Evolutionary conservation across 2,329 filamentous ascomycete genomes (phyloP).

Genomic region (Neonectria faginata): DNA sequence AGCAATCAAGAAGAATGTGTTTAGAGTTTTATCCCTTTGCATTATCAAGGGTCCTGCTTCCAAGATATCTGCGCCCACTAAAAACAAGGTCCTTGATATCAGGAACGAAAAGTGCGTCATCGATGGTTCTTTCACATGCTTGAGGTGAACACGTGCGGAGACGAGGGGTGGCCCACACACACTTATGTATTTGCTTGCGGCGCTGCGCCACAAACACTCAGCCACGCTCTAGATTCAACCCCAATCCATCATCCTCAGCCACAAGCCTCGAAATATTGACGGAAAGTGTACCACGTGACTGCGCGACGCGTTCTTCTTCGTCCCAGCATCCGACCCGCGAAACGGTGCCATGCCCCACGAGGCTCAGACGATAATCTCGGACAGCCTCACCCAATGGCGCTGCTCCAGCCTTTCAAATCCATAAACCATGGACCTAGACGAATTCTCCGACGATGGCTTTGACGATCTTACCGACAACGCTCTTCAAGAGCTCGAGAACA

Average conservation of each 20-base stretch:
- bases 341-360: slow-evolving; percentile 25
- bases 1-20: background rate
- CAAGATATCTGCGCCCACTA: background rate
- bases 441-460: slow-evolving; percentile 73
- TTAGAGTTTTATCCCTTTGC: background rate
- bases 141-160: slow-evolving; percentile 6
- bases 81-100: background rate
- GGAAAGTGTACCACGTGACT: slow-evolving; percentile 43
- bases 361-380: slow-evolving; percentile 9
- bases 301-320: slow-evolving; percentile 44
- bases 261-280: slow-evolving; percentile 2
- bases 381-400: slow-evolving; percentile 41
- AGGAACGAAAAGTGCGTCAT: slow-evolving; percentile 9
- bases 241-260: slow-evolving; percentile 21
- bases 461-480: slow-evolving; percentile 69
- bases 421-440: slow-evolving; percentile 60
- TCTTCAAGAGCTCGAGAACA: slow-evolving; percentile 72
- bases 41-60: background rate
- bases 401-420: slow-evolving; percentile 21
- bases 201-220: slow-evolving; percentile 15
- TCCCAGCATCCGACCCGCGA: slow-evolving; percentile 4
- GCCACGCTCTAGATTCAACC: slow-evolving; percentile 2
- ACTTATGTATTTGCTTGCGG: background rate
- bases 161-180: slow-evolving; percentile 26
- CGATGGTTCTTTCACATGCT: slow-evolving; percentile 46